phyloP scores from a whole-genome alignment of 495 filamentous ascomycete species.

The Astrocystis sublimbata region DNA sequence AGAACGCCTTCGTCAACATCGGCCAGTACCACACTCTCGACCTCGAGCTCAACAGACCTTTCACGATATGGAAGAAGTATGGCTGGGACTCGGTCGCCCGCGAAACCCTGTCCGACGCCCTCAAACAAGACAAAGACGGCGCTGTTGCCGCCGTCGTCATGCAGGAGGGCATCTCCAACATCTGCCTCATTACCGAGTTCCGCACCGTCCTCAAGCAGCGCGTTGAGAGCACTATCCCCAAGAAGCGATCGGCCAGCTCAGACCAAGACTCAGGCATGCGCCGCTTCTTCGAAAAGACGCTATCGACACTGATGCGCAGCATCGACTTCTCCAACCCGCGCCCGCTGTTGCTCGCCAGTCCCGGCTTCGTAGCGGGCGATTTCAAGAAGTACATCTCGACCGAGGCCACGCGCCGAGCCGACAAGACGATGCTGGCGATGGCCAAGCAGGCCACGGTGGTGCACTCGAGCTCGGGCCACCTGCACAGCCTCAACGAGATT shows the following conservation, averaged over 20 bases:
- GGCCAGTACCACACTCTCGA: conserved; percentile 91
- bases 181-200: conserved; percentile 89
- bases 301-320: conserved; percentile 73
- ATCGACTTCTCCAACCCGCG: conserved; percentile 70
- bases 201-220: conserved; percentile 86
- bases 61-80: conserved; percentile 81
- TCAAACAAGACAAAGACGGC: conserved; percentile 72
- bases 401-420: conserved; percentile 65
- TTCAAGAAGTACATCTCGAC: conserved; percentile 81
- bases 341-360: conserved; percentile 84
- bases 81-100: conserved; percentile 92
- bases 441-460: conserved; percentile 70
- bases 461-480: conserved; percentile 79
- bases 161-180: conserved; percentile 91
- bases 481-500: conserved; percentile 84
- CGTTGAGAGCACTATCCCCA: conserved; percentile 79
- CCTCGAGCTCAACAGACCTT: conserved; percentile 65
- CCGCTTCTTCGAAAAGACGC: conserved; percentile 76
- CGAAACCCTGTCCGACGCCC: conserved; percentile 74
- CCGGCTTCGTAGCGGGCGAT: conserved; percentile 78
- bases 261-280: conserved; percentile 76
- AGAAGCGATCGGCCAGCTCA: conserved; percentile 64
- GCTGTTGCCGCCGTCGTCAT: conserved; percentile 88
- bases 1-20: conserved; percentile 80
- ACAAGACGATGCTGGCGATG: conserved; percentile 60